Evolutionary conservation across 2,329 filamentous ascomycete species (phyloP).

Genomic region (Triangularia verruculosa): DNA sequence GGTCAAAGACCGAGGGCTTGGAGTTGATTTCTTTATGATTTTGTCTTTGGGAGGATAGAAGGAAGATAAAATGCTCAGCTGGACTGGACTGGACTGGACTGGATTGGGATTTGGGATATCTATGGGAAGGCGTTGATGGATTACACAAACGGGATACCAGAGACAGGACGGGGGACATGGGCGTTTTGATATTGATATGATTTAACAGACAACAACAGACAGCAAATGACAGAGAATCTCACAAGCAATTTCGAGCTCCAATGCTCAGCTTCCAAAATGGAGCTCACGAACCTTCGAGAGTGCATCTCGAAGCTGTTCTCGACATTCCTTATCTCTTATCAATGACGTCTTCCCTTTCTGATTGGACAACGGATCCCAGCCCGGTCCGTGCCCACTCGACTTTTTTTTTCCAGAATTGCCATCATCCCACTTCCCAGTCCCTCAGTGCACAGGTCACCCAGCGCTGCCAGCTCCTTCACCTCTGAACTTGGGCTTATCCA

Average conservation of each 20-base stretch:
- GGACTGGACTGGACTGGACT: neutral
- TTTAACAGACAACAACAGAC: neutral
- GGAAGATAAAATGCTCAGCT: neutral
- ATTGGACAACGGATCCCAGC: constrained; percentile 9
- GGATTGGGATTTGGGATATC: too few relatives aligned
- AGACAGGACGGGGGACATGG: neutral
- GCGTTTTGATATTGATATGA: neutral
- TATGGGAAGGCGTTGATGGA: neutral
- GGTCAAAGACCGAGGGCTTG: neutral
- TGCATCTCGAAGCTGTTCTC: constrained; percentile 1
- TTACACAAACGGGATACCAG: neutral
- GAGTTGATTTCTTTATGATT: neutral
- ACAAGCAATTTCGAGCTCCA: neutral
- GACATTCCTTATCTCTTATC: constrained; percentile 3
- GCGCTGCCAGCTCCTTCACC: neutral
- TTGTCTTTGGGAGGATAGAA: neutral
- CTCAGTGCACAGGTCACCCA: neutral
- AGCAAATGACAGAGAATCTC: neutral
- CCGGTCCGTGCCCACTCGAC: neutral
- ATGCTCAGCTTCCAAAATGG: neutral
- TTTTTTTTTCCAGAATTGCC: constrained; percentile 8
- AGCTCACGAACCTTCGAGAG: constrained; percentile 1
- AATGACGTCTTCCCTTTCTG: constrained; percentile 4
- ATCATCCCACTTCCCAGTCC: neutral
- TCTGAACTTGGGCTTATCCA: neutral